Evolutionary conservation across 768 basidiomycete species (phyloP).

Genomic region (Mycena epipterygia): DNA sequence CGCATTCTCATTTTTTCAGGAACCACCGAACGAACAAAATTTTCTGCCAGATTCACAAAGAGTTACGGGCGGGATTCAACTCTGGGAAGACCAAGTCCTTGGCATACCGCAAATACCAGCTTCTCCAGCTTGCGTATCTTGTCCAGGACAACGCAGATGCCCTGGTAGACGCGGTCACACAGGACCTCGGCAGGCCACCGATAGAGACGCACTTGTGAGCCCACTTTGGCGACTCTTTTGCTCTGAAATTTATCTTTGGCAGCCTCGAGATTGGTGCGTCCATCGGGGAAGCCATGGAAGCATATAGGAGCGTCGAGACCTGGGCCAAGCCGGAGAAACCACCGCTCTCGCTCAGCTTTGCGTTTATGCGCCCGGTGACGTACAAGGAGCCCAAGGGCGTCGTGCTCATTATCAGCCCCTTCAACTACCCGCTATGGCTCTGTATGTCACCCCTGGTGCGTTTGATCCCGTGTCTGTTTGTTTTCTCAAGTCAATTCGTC

Average conservation of each 20-base stretch:
- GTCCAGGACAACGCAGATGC: constrained; percentile 78
- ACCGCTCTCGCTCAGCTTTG: constrained; percentile 67
- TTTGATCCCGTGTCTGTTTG: neutral
- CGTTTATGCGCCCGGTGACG: constrained; percentile 72
- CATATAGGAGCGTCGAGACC: constrained; percentile 75
- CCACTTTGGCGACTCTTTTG: constrained; percentile 13
- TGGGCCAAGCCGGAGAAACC: constrained; percentile 80
- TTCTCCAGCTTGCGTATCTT: constrained; percentile 81
- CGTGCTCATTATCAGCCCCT: constrained; percentile 77
- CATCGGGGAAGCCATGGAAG: constrained; percentile 64
- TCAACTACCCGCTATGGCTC: constrained; percentile 82
- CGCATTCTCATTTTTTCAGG: constrained; percentile 13
- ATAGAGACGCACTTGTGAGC: constrained; percentile 68
- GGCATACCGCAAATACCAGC: constrained; percentile 79
- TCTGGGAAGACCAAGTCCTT: constrained; percentile 77
- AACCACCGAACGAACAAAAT: neutral
- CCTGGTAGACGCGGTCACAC: constrained; percentile 68
- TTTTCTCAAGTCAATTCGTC: neutral
- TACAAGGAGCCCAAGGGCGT: constrained; percentile 85
- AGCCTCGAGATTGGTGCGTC: constrained; percentile 75
- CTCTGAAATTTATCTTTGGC: neutral
- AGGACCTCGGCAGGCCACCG: constrained; percentile 75
- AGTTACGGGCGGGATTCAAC: constrained; percentile 69
- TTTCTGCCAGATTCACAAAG: constrained; percentile 63
- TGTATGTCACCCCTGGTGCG: constrained; percentile 70